Evolutionary conservation across 2,329 filamentous ascomycete species (phyloP), one percentile per base, ranked within the genome.

Genomic region (Whalleya microplaca): DNA sequence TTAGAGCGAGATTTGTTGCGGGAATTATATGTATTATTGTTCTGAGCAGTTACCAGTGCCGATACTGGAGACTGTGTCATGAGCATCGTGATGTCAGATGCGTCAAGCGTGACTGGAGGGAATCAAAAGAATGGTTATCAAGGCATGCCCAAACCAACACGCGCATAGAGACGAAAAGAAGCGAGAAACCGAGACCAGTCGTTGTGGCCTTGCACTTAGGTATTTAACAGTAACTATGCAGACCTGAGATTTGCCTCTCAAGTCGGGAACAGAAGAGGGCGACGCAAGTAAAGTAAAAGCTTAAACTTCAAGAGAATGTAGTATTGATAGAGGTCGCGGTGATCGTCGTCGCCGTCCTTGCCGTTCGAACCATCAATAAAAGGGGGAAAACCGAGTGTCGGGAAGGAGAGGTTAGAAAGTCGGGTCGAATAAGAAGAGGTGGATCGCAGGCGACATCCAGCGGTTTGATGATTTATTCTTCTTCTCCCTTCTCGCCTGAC

Each of bases 11-110:
- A 67, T 59, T 68, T 67, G 61, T 64, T 69, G 59, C 69, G 71
- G 56, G 70, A 64, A 66, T 69, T 72, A 65, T 73, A 72, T 21
- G 69, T 67, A 59, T 69, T 73, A 47, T 66, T 72, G 64, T 74
- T 74, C 59, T 78, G 77, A 71, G 72, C 71, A 68, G 77, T 76
- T 71, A 69, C 70, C 69, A 76, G 68, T 76, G 76, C 75, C 73
- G 75, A 72, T 68, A 76, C 73, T 70, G 75, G 72, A 59, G 73
- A 72, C 73, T 78, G 76, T 70, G 79, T 81, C 80, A 82, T 81
- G 67, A 82, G 80, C 80, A 83, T 83, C 69, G 76, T 81, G 76
- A 75, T 67, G 61, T 70, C 62, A 62, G 56, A 64, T 64, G 61
- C 61, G 66, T 61, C 55, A 55, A 62, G 53, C 51, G 56, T 60